Evolutionary conservation across 345 rosid genomes (phyloP).

Genomic region (Salix dunnii): DNA sequence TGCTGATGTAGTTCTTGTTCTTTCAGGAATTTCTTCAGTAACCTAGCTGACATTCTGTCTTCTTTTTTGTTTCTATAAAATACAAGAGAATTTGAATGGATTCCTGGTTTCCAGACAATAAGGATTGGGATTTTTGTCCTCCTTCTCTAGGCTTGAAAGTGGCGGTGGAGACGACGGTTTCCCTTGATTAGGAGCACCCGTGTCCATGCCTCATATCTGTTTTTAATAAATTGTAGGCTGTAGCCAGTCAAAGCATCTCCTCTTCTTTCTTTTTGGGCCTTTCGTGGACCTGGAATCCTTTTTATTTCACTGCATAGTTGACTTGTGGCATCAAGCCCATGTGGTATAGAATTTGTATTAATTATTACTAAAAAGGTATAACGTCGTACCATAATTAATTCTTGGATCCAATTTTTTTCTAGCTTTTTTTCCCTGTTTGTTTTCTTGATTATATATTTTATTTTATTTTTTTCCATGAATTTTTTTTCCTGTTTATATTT

Average conservation of each 20-base stretch:
- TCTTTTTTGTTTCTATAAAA: background rate
- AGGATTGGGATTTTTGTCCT: background rate
- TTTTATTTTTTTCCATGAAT: too few species aligned
- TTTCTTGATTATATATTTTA: too few species aligned
- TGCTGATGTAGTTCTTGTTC: constrained; percentile 59
- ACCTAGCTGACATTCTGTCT: constrained; percentile 63
- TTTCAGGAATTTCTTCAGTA: constrained; percentile 67
- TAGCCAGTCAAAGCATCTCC: background rate
- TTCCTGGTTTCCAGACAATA: background rate
- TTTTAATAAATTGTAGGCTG: background rate
- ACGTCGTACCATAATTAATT: too few species aligned
- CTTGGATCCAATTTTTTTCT: too few species aligned
- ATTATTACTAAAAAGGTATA: too few species aligned
- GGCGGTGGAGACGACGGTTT: background rate
- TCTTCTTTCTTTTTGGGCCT: background rate
- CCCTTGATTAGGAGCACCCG: background rate
- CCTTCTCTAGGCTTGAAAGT: background rate
- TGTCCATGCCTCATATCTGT: background rate
- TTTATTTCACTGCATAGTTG: background rate
- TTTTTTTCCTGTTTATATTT: too few species aligned
- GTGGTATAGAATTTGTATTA: too few species aligned
- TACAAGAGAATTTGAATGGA: background rate
- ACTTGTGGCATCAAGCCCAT: background rate
- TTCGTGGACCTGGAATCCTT: background rate
- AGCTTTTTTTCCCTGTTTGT: too few species aligned